Percentiles rank a stretch among this genome's conserved stretches.
These are phyloP conservation scores for Neurospora sp. DNA, from an alignment of 2,329 filamentous ascomycete genomes.

Conservation along the genomic window DNA sequence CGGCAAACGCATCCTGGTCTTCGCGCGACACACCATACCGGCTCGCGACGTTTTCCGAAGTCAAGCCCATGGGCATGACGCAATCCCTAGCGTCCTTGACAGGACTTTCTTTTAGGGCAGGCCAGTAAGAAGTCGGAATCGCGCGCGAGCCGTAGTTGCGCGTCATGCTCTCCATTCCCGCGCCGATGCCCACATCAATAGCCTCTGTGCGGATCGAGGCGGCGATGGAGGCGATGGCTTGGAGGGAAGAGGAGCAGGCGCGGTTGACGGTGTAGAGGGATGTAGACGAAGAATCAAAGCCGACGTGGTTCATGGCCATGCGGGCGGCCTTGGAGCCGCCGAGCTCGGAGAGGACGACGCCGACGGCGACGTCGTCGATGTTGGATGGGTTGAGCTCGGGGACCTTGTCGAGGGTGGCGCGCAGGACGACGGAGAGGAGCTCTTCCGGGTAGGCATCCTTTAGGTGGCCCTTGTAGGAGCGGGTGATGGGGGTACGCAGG, in stretches of 20 bases:
- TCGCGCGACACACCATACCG: conserved; percentile 62
- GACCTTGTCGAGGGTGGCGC: conserved; percentile 60
- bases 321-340: conserved; percentile 84
- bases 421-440: conserved; percentile 59
- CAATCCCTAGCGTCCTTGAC: conserved; percentile 70
- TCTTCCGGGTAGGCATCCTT: conserved; percentile 88
- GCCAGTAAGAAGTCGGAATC: conserved; percentile 78
- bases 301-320: conserved; percentile 81
- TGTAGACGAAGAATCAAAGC: conserved; percentile 55
- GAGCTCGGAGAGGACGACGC: conserved; percentile 82
- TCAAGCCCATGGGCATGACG: conserved; percentile 90
- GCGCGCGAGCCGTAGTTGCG: conserved; percentile 76
- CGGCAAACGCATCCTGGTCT: conserved; percentile 79
- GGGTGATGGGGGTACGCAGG: conserved; percentile 79
- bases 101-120: conserved; percentile 52
- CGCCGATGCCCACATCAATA: conserved; percentile 91
- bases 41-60: conserved; percentile 76
- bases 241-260: conserved; percentile 70
- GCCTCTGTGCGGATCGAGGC: conserved; percentile 75
- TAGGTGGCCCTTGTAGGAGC: conserved; percentile 72
- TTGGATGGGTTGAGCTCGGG: conserved; percentile 59
- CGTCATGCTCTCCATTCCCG: conserved; percentile 94
- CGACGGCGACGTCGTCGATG: conserved; percentile 75
- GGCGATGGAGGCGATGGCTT: conserved; percentile 65
- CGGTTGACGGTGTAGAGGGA: conserved; percentile 82